Evolutionary conservation across 129 eudicot species (phyloP), one percentile per base, ranked within the genome.

Genomic region (Tagetes patula): DNA sequence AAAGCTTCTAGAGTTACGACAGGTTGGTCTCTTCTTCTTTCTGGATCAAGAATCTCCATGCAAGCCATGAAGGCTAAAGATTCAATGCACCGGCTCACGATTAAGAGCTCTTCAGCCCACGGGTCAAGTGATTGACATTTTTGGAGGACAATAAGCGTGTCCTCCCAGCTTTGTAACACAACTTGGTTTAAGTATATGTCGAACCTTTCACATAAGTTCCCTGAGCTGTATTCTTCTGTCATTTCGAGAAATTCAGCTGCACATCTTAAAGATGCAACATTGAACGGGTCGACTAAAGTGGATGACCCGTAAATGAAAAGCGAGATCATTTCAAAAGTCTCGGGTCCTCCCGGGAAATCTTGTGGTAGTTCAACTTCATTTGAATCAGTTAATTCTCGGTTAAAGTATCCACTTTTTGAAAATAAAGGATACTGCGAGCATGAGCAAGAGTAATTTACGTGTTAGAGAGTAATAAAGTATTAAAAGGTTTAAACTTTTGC

Each of bases 11-110:
- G 43, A 0, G 91, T 81, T 36, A 84, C 79, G 31, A 86, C 86
- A 2, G 98, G 92, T 31, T 80, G 83, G 65, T 85, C 90, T 58
- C 96, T 67, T 79, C 92, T 81, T 77, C 96, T 84, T 77, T 93
- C 96, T 0, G 97, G 98, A 80, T 94, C 98, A 79, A 94, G 98
- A 83, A 94, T 90, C 81, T 94, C 98, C 98, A 90, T 94, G 75
- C 96, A 94, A 70, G 98, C 96, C 98, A 94, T 94, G 77, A 94
- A 94, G 6, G 98, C 97, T 39, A 94, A 83, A 20, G 98, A 87
- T 78, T 94, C 98, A 2, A 94, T 90, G 83, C 98, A 94, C 0
- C 97, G 82, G 75, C 97, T 94, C 75, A 90, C 98, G 45, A 94
- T 90, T 32, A 94, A 85, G 63, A 94, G 87, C 60, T 94, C 91